These are phyloP conservation scores for Pyrenochaeta sp. DNA, from an alignment of 2,329 filamentous ascomycete species.

Conservation along the genomic window DNA sequence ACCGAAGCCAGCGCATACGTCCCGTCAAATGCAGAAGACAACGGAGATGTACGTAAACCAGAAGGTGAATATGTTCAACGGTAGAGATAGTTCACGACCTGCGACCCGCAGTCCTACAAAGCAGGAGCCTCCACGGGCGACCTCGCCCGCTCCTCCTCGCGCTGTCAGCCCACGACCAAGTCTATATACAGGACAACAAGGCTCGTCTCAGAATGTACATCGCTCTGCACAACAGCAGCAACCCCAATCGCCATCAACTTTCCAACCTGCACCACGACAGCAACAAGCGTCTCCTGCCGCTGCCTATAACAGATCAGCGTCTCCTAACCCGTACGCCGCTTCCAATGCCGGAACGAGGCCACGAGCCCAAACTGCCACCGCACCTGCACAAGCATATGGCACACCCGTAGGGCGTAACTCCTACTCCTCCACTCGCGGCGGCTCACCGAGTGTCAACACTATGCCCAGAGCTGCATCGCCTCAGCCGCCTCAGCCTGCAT, in stretches of 20 bases:
- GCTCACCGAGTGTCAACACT: constrained; percentile 49
- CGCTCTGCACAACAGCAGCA: constrained; percentile 16
- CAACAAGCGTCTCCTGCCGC: constrained; percentile 18
- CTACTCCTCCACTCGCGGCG: constrained; percentile 49
- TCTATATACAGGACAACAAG: constrained; percentile 48
- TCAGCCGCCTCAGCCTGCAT: constrained; percentile 53
- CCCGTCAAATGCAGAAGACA: constrained; percentile 93
- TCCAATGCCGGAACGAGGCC: constrained; percentile 42
- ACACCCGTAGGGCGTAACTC: constrained; percentile 43
- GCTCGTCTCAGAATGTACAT: constrained; percentile 22
- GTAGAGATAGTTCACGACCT: constrained; percentile 60
- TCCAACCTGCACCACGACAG: constrained; percentile 16
- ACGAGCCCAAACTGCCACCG: constrained; percentile 50
- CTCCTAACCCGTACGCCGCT: constrained; percentile 70
- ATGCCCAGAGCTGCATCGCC: constrained; percentile 54
- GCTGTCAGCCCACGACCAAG: constrained; percentile 65
- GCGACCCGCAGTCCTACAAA: constrained; percentile 62
- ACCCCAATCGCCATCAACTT: constrained; percentile 15
- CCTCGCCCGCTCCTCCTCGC: constrained; percentile 75
- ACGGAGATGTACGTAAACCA: constrained; percentile 88
- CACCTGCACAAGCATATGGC: constrained; percentile 44
- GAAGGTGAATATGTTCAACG: constrained; percentile 78
- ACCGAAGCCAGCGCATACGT: constrained; percentile 90
- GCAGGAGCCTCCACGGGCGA: constrained; percentile 56
- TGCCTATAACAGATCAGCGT: constrained; percentile 45